A percentile compares a stretch with the other conserved stretches of the same genome.
Evolutionary conservation across 2,329 filamentous ascomycete genomes (phyloP).

Genomic region (Fusarium virguliforme): DNA sequence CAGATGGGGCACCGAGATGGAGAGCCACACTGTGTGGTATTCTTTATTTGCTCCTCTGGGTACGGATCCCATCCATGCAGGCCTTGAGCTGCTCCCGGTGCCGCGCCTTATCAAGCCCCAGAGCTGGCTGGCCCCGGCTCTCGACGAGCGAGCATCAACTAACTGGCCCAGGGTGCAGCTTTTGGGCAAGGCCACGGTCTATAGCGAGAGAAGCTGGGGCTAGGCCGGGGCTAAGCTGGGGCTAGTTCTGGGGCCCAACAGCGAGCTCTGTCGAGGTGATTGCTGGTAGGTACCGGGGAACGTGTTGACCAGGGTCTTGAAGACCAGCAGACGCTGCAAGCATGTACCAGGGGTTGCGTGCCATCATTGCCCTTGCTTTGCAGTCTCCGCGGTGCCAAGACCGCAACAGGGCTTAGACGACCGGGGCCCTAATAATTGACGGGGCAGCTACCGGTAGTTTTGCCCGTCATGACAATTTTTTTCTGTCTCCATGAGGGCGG

Average conservation of each 20-base stretch:
- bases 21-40: conserved; percentile 50
- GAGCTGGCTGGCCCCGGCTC: conserved; percentile 42
- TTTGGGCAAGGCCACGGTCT: conserved; percentile 39
- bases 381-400: conserved; percentile 42
- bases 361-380: conserved; percentile 42
- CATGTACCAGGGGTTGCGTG: conserved; percentile 39
- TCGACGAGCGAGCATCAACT: conserved; percentile 27
- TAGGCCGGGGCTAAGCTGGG: conserved; percentile 46
- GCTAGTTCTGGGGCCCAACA: conserved; percentile 31
- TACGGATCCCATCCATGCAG: conserved; percentile 47
- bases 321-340: conserved; percentile 44
- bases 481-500: conserved; percentile 24
- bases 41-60: conserved; percentile 47
- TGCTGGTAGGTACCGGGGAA: conserved; percentile 46
- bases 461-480: conserved; percentile 41
- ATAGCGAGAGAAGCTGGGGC: conserved; percentile 39
- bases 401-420: conserved; percentile 49
- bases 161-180: conserved; percentile 34
- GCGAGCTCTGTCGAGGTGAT: conserved; percentile 40
- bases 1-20: conserved; percentile 43
- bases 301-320: conserved; percentile 43
- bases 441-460: conserved; percentile 50
- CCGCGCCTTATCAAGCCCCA: conserved; percentile 50
- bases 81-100: conserved; percentile 41
- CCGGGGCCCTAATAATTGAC: conserved; percentile 45